Evolutionary conservation across 2,329 filamentous ascomycete species (phyloP), one percentile per base, ranked within the genome.

Genomic region (Ophidiomyces ophidiicola): DNA sequence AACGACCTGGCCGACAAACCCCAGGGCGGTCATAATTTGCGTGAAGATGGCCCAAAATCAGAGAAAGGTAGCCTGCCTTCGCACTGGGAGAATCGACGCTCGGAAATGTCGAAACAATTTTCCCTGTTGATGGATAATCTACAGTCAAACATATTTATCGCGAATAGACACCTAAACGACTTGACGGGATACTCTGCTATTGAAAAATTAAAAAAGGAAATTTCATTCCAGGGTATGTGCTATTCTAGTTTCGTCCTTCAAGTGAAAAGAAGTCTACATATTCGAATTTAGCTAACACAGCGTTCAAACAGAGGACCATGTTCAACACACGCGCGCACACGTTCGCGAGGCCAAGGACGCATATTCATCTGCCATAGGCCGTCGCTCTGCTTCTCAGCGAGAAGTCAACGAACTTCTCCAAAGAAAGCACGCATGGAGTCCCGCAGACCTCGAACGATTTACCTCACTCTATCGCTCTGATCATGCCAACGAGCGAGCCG

Each of bases 371-470:
- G 84, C 86, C 21, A 87, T 90, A 48, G 72, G 80, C 40, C 78
- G 80, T 49, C 82, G 92, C 49, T 80, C 84, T n/a, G 67, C 80
- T 11, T 93, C 87, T 1, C 88, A 96, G 63, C 84, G 90, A 50
- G 90, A 98, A 67, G 87, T 96, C 26, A 94, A 93, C 32, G 84
- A 86, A 15, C 72, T 98, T 17, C 74, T 98, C 5, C 88, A 94
- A 45, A 77, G 90, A 42, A 96, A 98, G 63, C 85, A 94, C 60
- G 81, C 79, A 12, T 98, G 90, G 90, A 78, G 78, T 0, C 78
- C 87, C 0, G 58, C 68, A 1, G 90, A 98, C 62, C 74, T 98
- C 20, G 90, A 98, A 63, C 78, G 88, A 41, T 98, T 98, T 69
- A 98, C 92, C 43, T 72, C 77, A 24, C 73, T 98, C 31, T 94